A percentile compares a stretch with the other conserved stretches of the same genome.
phyloP scores from a whole-genome alignment of 345 rosid species.

The Citrus maxima region DNA sequence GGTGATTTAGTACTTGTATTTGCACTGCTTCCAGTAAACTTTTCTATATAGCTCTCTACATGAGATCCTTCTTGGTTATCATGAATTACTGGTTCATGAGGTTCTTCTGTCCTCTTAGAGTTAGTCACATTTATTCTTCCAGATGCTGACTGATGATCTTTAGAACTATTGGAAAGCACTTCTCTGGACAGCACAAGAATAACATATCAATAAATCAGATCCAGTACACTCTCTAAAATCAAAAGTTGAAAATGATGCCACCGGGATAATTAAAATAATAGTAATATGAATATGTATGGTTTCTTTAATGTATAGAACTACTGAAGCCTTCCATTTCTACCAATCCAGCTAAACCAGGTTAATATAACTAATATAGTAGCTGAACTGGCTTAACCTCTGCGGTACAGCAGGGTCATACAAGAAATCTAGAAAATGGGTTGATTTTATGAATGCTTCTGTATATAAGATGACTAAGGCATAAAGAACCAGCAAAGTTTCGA shows the following conservation, averaged over 20 bases:
- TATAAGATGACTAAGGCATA: neutral
- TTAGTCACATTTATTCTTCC: neutral
- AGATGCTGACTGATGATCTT: conserved; percentile 6
- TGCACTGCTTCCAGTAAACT: conserved; percentile 5
- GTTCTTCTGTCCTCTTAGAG: conserved; percentile 8
- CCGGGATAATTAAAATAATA: neutral
- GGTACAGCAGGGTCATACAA: neutral
- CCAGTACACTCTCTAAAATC: neutral
- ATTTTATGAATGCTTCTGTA: neutral
- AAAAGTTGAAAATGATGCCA: neutral
- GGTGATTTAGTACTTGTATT: conserved; percentile 4
- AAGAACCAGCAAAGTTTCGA: neutral
- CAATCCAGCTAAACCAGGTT: neutral
- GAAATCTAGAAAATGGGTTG: neutral
- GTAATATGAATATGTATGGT: neutral
- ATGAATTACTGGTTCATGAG: conserved; percentile 11
- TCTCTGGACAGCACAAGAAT: conserved; percentile 14
- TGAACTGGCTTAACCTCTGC: neutral
- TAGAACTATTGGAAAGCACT: neutral
- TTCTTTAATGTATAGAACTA: neutral
- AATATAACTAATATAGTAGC: neutral
- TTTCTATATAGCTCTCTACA: neutral
- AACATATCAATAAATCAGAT: neutral
- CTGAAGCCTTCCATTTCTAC: neutral
- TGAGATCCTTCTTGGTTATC: neutral